Conservation (phyloP, 2,329 filamentous ascomycete species). For the Neoscytalidium dimidiatum region DNA sequence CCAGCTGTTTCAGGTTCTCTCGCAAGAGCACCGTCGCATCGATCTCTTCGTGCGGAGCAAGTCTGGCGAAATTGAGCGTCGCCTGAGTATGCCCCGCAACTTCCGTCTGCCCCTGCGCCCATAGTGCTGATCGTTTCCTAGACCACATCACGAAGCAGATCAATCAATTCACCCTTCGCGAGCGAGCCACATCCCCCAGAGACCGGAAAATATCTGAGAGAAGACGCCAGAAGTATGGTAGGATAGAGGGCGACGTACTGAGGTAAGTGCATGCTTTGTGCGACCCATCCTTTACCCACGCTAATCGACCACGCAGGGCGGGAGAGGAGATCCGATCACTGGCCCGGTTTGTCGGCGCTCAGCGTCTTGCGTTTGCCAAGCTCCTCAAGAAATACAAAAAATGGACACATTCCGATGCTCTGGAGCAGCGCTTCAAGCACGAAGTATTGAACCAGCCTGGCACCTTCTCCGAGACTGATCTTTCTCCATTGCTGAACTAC, state of each 20-base stretch:
- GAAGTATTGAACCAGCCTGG: conserved; percentile 66
- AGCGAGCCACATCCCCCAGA: conserved; percentile 5
- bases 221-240: conserved; percentile 52
- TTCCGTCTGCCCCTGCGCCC: conserved; percentile 23
- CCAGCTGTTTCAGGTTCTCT: conserved; percentile 70
- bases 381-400: conserved; percentile 86
- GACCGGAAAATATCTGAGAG: conserved; percentile 40
- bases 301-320: conserved; percentile 46
- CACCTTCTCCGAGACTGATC: conserved; percentile 71
- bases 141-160: conserved; percentile 44
- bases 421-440: conserved; percentile 67
- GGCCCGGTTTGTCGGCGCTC: conserved; percentile 71
- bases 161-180: conserved; percentile 30
- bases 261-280: conserved; percentile 33
- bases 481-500: conserved; percentile 53
- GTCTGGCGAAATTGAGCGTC: conserved; percentile 71
- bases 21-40: conserved; percentile 73
- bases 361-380: conserved; percentile 77
- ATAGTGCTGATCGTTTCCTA: conserved; percentile 14
- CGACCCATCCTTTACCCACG: conserved; percentile 21
- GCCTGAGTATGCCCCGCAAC: conserved; percentile 58
- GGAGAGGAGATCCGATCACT: conserved; percentile 72
- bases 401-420: conserved; percentile 73
- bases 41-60: conserved; percentile 80
- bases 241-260: conserved; percentile 52